phyloP scores from a whole-genome alignment of 2,329 filamentous ascomycete species.

The Diplodia corticola region DNA sequence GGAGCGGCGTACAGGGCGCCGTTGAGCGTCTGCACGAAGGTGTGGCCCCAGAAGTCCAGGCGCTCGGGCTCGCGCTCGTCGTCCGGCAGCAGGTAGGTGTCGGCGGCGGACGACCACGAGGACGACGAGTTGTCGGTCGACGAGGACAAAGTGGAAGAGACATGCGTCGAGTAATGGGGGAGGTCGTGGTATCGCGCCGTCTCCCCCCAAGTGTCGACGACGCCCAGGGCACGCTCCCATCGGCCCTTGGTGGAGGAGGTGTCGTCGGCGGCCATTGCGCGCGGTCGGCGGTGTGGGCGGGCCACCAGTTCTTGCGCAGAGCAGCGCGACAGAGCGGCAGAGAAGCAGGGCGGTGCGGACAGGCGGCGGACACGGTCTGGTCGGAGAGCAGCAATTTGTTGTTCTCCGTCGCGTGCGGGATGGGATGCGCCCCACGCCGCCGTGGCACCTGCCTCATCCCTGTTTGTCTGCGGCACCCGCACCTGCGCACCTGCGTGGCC shows the following conservation, averaged over 20 bases:
- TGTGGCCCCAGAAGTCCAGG: constrained; percentile 34
- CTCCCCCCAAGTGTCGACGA: constrained; percentile 10
- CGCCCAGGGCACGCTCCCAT: constrained; percentile 16
- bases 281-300: not conserved
- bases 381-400: constrained; percentile 5
- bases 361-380: not conserved
- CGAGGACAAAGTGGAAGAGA: constrained; percentile 40
- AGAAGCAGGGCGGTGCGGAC: constrained; percentile 5
- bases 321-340: not conserved
- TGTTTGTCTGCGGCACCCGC: no score
- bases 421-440: not conserved
- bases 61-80: constrained; percentile 38
- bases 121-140: constrained; percentile 41
- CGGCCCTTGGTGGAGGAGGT: constrained; percentile 6
- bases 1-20: constrained; percentile 40
- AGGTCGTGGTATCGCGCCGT: not conserved
- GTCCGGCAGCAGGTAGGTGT: constrained; percentile 35
- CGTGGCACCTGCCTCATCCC: no score
- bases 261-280: constrained; percentile 15
- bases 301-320: not conserved
- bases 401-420: constrained; percentile 5
- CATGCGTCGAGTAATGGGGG: not conserved
- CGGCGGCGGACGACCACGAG: constrained; percentile 35
- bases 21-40: constrained; percentile 40
- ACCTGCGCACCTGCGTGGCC: not conserved